Conservation (phyloP, 2,329 filamentous ascomycete species). For the Pseudocercospora pini-densiflorae region DNA sequence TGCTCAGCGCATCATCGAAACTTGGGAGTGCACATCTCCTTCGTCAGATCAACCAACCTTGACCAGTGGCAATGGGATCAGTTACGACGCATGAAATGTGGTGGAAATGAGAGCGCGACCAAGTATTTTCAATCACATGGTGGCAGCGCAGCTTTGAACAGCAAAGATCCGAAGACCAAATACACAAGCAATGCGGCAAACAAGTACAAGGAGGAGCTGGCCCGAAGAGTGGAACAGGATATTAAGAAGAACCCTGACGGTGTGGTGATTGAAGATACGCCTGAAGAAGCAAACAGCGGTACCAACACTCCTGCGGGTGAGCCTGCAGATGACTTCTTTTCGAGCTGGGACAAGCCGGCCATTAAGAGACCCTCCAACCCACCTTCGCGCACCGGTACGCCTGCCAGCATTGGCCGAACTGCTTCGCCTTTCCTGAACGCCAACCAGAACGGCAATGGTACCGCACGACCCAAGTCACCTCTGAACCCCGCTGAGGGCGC, state of each 20-base stretch:
- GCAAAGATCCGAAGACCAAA: constrained; percentile 96
- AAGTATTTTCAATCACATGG: constrained; percentile 99
- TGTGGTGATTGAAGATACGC: constrained; percentile 80
- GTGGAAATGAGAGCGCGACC: constrained; percentile 95
- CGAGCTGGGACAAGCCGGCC: constrained; percentile 96
- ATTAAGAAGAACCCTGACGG: constrained; percentile 84
- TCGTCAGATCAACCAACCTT: constrained; percentile 97
- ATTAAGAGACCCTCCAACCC: constrained; percentile 97
- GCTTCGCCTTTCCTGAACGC: constrained; percentile 89
- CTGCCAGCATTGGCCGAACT: constrained; percentile 74
- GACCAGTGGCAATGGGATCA: constrained; percentile 99
- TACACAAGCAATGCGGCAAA: constrained; percentile 91
- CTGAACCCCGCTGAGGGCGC: constrained; percentile 63
- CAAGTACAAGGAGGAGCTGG: constrained; percentile 98
- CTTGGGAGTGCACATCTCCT: constrained; percentile 97
- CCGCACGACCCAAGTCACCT: constrained; percentile 80
- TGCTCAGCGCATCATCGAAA: constrained; percentile 98
- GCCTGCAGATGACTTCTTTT: constrained; percentile 92
- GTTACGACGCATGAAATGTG: constrained; percentile 95
- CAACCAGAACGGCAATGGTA: constrained; percentile 63
- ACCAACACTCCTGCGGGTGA: constrained; percentile 80
- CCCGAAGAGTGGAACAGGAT: constrained; percentile 80
- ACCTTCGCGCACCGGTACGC: constrained; percentile 85
- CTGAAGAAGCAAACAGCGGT: constrained; percentile 56
- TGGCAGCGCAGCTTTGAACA: constrained; percentile 88